Evolutionary conservation across 1,284 basidiomycete genomes (phyloP).

Genomic region (Coniferiporia sulphurascens): DNA sequence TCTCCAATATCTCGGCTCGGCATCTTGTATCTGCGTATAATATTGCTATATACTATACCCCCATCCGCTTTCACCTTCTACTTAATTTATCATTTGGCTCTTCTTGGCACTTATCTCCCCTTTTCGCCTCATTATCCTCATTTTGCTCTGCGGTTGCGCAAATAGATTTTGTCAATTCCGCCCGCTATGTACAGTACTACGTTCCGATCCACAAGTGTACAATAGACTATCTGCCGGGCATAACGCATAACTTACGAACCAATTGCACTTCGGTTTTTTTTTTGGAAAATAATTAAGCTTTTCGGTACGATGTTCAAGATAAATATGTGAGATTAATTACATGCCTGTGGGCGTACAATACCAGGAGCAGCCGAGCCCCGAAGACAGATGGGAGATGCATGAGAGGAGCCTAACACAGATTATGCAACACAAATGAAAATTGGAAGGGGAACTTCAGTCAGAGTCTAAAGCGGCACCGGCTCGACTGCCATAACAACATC

Average conservation of each 20-base stretch:
- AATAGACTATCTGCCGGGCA: background rate
- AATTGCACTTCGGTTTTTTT: background rate
- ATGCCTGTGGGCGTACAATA: background rate
- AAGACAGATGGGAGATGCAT: background rate
- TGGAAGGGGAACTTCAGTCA: background rate
- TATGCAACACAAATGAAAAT: too few species aligned
- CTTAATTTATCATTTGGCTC: background rate
- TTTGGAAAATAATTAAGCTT: background rate
- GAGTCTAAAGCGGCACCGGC: background rate
- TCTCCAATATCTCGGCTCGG: too few species aligned
- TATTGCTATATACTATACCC: too few species aligned
- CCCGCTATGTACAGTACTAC: background rate
- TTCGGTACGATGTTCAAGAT: background rate
- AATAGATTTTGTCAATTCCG: background rate
- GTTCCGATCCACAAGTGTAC: background rate
- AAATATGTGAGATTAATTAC: background rate
- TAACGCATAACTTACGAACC: background rate
- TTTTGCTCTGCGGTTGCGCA: background rate
- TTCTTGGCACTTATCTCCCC: background rate
- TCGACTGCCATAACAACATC: background rate
- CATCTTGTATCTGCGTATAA: too few species aligned
- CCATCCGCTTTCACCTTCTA: too few species aligned
- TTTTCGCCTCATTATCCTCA: background rate
- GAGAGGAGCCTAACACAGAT: background rate
- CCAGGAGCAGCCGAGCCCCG: background rate